Conservation (phyloP, 306 rosid species). For the Cicer cuneatum region DNA sequence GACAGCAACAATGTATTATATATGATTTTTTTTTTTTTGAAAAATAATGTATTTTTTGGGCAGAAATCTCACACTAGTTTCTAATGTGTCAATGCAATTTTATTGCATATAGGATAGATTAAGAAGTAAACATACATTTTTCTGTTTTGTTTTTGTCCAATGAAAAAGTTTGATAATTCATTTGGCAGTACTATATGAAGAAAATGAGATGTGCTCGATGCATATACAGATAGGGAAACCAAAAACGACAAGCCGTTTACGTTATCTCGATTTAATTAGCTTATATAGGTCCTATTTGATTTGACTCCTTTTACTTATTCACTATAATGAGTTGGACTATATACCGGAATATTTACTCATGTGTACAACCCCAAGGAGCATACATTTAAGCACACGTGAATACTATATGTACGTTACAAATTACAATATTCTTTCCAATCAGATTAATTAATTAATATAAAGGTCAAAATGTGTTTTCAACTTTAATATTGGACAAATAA, state of each 20-base stretch:
- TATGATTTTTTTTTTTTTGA: too few species aligned
- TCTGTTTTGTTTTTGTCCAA: background rate
- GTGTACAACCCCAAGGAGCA: background rate
- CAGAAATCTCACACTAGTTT: too few species aligned
- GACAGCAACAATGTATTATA: constrained; percentile 7
- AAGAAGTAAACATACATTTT: too few species aligned
- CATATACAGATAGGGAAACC: background rate
- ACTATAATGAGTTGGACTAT: background rate
- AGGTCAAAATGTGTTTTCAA: too few species aligned
- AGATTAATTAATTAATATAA: too few species aligned
- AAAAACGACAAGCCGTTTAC: background rate
- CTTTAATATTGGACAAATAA: too few species aligned
- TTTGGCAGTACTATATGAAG: background rate
- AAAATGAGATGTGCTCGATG: background rate
- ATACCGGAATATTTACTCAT: background rate
- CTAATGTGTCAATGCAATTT: too few species aligned
- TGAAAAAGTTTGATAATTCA: constrained; percentile 27
- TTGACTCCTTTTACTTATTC: background rate
- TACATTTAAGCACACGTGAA: too few species aligned
- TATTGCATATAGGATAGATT: too few species aligned
- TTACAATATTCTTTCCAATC: too few species aligned
- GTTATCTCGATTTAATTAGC: background rate
- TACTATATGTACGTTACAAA: too few species aligned
- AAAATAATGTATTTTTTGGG: too few species aligned
- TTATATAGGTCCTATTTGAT: background rate